Evolutionary conservation across 805 yeast genomes (phyloP).

Genomic region (Barnettozyma wickerhamii): DNA sequence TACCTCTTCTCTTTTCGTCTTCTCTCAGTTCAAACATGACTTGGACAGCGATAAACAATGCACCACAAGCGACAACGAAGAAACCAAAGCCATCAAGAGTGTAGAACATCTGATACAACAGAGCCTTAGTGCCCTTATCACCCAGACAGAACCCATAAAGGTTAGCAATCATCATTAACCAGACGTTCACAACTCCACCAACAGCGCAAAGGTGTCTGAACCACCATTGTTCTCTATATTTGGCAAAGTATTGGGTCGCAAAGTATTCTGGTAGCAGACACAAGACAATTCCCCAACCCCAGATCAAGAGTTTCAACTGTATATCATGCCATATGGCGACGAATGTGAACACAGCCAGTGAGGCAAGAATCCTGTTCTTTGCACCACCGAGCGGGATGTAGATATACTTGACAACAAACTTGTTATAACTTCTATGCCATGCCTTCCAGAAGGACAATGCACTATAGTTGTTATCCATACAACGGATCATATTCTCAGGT

Average conservation of each 20-base stretch:
- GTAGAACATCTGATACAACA: conserved; percentile 65
- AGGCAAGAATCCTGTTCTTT: conserved; percentile 63
- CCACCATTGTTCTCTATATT: conserved; percentile 51
- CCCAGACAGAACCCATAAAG: conserved; percentile 94
- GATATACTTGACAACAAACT: conserved; percentile 85
- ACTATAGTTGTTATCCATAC: conserved; percentile 91
- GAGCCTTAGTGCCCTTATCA: conserved; percentile 68
- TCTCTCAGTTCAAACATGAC: conserved; percentile 94
- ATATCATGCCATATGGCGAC: conserved; percentile 99
- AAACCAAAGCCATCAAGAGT: conserved; percentile 67
- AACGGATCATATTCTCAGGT: conserved; percentile 96
- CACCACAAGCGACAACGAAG: conserved; percentile 52
- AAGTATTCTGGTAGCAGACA: conserved; percentile 83
- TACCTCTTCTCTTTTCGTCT: conserved; percentile 76
- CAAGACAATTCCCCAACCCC: conserved; percentile 95
- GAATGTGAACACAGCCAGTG: conserved; percentile 84
- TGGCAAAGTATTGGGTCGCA: conserved; percentile 42
- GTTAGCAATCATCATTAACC: conserved; percentile 98
- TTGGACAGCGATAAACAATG: conserved; percentile 81
- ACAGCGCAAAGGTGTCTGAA: conserved; percentile 77
- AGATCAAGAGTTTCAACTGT: conserved; percentile 73
- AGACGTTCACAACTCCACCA: conserved; percentile 86
- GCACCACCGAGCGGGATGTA: conserved; percentile 92
- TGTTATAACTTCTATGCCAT: conserved; percentile 94
- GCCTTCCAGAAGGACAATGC: conserved; percentile 98